Conservation (phyloP, 176 grass and related monocot genomes). For the Bromus sterilis region DNA sequence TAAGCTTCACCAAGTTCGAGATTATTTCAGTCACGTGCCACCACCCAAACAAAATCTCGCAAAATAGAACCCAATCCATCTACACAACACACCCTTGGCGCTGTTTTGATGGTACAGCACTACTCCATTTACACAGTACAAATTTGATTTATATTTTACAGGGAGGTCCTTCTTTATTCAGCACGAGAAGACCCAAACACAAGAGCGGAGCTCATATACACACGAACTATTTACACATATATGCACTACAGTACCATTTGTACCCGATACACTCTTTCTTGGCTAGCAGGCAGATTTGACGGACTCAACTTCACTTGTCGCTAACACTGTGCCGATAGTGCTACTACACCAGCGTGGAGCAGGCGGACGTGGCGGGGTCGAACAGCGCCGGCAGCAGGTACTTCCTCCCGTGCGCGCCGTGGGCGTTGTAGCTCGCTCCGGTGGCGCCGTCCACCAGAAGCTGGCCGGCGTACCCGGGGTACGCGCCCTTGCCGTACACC, state of each 20-base stretch:
- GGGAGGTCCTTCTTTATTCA: neutral
- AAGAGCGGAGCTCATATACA: neutral
- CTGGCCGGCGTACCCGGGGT: conserved; percentile 50
- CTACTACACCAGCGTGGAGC: conserved; percentile 48
- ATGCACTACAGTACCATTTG: neutral
- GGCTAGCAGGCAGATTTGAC: neutral
- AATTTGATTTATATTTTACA: neutral
- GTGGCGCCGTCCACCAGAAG: conserved; percentile 38
- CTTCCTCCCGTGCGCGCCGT: conserved; percentile 53
- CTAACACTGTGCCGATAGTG: neutral
- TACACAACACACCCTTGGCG: too few relatives aligned
- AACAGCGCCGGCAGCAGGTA: conserved; percentile 51
- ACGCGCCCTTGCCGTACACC: conserved; percentile 59
- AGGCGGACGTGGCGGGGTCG: conserved; percentile 44
- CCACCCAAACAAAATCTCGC: neutral
- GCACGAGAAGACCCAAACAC: neutral
- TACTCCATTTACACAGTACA: neutral
- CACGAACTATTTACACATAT: neutral
- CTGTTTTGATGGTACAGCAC: too few relatives aligned
- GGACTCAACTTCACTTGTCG: neutral
- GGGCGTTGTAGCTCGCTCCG: conserved; percentile 58
- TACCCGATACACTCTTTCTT: neutral
- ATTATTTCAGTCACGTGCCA: neutral
- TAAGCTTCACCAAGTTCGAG: neutral
- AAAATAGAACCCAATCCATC: too few relatives aligned